Evolutionary conservation across 495 filamentous ascomycete species (phyloP).

Genomic region (Aspergillus affinis): DNA sequence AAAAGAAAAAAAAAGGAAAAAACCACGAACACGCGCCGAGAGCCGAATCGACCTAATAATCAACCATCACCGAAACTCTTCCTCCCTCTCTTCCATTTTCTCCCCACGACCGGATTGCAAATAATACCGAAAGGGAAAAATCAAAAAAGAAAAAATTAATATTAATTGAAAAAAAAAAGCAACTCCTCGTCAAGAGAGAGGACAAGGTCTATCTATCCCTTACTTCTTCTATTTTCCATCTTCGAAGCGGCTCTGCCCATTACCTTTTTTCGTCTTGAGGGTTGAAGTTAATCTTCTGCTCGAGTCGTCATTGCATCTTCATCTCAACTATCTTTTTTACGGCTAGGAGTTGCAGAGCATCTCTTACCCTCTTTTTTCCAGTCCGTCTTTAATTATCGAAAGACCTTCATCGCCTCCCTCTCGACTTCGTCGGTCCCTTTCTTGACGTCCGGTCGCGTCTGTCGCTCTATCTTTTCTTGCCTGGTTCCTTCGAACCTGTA

Average conservation of each 20-base stretch:
- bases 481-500: constrained; percentile 2
- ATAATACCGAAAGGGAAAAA: constrained; percentile 13
- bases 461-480: constrained; percentile 12
- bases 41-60: constrained; percentile 11
- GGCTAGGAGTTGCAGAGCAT: constrained; percentile 49
- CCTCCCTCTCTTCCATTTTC: constrained; percentile 19
- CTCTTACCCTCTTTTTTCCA: constrained; percentile 29
- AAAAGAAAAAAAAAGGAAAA: constrained; percentile 9
- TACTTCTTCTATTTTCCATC: constrained; percentile 4
- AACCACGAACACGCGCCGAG: constrained; percentile 9
- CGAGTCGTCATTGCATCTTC: constrained; percentile 19
- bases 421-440: constrained; percentile 9
- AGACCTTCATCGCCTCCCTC: constrained; percentile 15
- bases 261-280: constrained; percentile 3
- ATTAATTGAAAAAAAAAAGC: constrained; percentile 25
- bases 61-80: constrained; percentile 6
- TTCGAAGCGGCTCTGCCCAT: neutral
- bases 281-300: constrained; percentile 8
- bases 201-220: constrained; percentile 7
- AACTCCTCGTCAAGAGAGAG: constrained; percentile 10
- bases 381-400: constrained; percentile 21
- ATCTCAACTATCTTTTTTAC: constrained; percentile 29
- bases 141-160: constrained; percentile 11
- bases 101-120: neutral
- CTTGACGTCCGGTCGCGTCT: constrained; percentile 26